Base-by-base conservation (phyloP, 192 early-diverging fungal genomes). In the Mortierella alpina region DNA sequence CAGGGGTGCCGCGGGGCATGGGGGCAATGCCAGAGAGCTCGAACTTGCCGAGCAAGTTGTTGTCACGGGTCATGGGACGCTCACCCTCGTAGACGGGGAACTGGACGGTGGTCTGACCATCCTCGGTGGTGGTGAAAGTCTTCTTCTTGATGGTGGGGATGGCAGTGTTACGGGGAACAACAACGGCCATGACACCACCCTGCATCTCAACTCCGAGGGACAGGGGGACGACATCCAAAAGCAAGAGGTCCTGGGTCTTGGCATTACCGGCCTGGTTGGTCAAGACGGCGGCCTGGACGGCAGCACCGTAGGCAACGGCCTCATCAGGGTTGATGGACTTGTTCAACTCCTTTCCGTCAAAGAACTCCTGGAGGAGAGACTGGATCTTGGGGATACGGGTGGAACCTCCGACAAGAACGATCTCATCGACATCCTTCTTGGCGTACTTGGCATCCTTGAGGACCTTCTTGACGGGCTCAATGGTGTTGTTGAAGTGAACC, bases 301-400 rank as follows among this genome's bases (percentile, higher is more conserved):
- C 95, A 63, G 95, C 95, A 84, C 95, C 95, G 82, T 95, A 94
- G 64, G 95, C 96, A 48, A 97, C 95, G 53, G 94, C 95, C 86
- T 98, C 96, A 87, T 97, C 95, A 73, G 96, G 96, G 91, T 98
- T 97, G 89, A 96, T 96, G 56, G 91, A 89, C 88, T 92, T 93
- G 87, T 90, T 93, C 64, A 87, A 83, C 86, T 91, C 88, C 89
- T 94, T 94, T 67, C 91, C 92, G 82, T 90, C 86, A 71, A 95
- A 95, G 84, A 90, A 92, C 57, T 92, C 90, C 83, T 90, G 82
- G 53, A 96, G 82, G 48, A 96, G 87, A 31, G 90, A 74, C 86
- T 93, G 92, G 83, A 97, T 89, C 88, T 95, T 96, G 87, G 96
- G 96, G 82, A 97, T 97, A 85, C 94, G 95, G 59, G 95, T 95